Conservation (phyloP, 2,329 filamentous ascomycete species). For the Beauveria sp. region DNA sequence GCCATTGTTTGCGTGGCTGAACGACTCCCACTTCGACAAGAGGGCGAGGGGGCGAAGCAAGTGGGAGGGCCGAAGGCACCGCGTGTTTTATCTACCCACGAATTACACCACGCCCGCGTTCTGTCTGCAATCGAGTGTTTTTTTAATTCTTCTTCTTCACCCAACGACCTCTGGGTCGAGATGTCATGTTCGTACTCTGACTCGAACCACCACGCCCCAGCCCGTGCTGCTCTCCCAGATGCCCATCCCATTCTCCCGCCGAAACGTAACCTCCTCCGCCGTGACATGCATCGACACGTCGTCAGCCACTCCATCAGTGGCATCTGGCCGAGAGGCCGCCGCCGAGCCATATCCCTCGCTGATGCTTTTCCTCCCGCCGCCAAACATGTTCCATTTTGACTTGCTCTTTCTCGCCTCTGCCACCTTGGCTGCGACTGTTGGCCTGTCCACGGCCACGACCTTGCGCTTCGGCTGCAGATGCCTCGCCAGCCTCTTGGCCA, state of each 20-base stretch:
- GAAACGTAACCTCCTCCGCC: slow-evolving; percentile 37
- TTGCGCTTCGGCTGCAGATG: slow-evolving; percentile 26
- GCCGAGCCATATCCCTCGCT: neutral
- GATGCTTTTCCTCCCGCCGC: neutral
- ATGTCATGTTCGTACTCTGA: slow-evolving; percentile 15
- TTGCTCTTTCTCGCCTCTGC: slow-evolving; percentile 24
- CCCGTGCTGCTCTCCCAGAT: slow-evolving; percentile 37
- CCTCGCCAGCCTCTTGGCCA: slow-evolving; percentile 31
- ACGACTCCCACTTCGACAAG: too few species aligned
- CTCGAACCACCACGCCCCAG: slow-evolving; percentile 33
- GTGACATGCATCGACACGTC: slow-evolving; percentile 27
- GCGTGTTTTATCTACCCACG: neutral
- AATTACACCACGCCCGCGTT: neutral
- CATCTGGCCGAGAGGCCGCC: neutral
- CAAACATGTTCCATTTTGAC: slow-evolving; percentile 14
- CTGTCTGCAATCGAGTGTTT: too few species aligned
- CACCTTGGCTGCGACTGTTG: slow-evolving; percentile 21
- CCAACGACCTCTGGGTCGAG: neutral
- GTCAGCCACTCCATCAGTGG: neutral
- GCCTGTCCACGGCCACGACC: slow-evolving; percentile 16
- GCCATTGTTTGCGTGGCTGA: too few species aligned
- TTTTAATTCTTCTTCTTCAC: too few species aligned
- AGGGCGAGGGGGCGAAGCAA: too few species aligned
- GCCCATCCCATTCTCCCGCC: slow-evolving; percentile 36
- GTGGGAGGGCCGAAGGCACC: neutral